These are phyloP conservation scores for Croton setiger DNA, from an alignment of 441 rosid species.

Conservation along the genomic window DNA sequence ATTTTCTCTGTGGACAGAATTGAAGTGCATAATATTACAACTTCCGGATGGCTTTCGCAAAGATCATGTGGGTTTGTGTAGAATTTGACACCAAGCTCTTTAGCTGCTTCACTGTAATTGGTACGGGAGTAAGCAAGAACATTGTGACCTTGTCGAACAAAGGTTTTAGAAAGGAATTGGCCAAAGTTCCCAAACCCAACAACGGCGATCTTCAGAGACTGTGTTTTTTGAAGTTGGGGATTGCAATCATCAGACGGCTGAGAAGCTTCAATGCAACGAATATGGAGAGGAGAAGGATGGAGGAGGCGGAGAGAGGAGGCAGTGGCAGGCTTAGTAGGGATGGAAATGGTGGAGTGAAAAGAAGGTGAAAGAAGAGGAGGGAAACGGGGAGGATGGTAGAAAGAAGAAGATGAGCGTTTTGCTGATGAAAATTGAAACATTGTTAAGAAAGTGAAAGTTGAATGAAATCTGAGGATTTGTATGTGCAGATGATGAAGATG, in stretches of 20 bases:
- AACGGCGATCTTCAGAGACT: conserved; percentile 57
- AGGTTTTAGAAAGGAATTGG: conserved; percentile 61
- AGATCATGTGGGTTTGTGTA: conserved; percentile 63
- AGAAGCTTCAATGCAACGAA: conserved; percentile 61
- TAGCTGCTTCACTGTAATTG: conserved; percentile 44
- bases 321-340: neutral
- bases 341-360: neutral
- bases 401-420: neutral
- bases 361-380: neutral
- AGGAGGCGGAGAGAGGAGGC: neutral
- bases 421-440: conserved; percentile 20
- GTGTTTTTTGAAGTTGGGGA: conserved; percentile 42
- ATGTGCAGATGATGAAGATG: no score
- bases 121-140: conserved; percentile 62
- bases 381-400: neutral
- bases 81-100: conserved; percentile 47
- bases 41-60: conserved; percentile 74
- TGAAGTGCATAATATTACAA: conserved; percentile 63
- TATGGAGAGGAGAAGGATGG: conserved; percentile 27
- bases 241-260: conserved; percentile 38
- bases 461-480: no score
- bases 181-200: conserved; percentile 76
- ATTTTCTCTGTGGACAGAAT: conserved; percentile 62
- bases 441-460: neutral
- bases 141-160: conserved; percentile 60